Conservation (phyloP, 139 green algal genomes). For the Chlorella vulgaris region DNA sequence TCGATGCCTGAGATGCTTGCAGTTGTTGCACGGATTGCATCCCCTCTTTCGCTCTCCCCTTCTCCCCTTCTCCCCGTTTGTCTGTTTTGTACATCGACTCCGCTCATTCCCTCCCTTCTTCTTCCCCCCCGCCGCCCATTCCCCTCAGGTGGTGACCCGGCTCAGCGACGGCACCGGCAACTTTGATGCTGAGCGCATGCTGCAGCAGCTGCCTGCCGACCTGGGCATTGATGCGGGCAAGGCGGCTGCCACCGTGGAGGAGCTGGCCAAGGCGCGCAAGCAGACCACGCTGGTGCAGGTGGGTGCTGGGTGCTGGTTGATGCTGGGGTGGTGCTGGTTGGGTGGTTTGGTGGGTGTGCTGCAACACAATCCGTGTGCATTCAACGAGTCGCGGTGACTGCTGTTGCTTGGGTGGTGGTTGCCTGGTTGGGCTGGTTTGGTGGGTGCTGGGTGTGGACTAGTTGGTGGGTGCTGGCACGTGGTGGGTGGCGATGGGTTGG, state of each 20-base stretch:
- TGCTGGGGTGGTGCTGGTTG: too few species aligned
- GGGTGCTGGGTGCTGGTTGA: not conserved
- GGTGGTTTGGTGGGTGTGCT: too few species aligned
- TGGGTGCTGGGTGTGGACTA: too few species aligned
- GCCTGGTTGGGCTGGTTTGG: too few species aligned
- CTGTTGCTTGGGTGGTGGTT: too few species aligned
- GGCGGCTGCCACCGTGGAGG: slow-evolving; percentile 53
- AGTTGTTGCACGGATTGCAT: not conserved
- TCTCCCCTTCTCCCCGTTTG: not conserved
- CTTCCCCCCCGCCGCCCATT: too few species aligned
- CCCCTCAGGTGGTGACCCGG: slow-evolving; percentile 28
- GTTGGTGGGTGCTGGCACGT: too few species aligned
- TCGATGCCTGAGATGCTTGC: too few species aligned
- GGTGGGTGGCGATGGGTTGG: too few species aligned
- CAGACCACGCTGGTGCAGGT: slow-evolving; percentile 85
- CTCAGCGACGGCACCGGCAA: slow-evolving; percentile 69
- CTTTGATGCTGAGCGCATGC: slow-evolving; percentile 72
- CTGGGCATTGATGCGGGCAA: slow-evolving; percentile 64
- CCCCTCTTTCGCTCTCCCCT: not conserved
- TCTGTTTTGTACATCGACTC: too few species aligned
- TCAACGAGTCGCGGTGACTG: too few species aligned
- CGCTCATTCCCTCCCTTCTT: slow-evolving; percentile 7
- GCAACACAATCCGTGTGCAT: too few species aligned
- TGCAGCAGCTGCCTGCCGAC: slow-evolving; percentile 72
- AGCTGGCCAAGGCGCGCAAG: slow-evolving; percentile 73